Conservation (phyloP, 176 grass and related monocot genomes). For the Olyra latifolia region DNA sequence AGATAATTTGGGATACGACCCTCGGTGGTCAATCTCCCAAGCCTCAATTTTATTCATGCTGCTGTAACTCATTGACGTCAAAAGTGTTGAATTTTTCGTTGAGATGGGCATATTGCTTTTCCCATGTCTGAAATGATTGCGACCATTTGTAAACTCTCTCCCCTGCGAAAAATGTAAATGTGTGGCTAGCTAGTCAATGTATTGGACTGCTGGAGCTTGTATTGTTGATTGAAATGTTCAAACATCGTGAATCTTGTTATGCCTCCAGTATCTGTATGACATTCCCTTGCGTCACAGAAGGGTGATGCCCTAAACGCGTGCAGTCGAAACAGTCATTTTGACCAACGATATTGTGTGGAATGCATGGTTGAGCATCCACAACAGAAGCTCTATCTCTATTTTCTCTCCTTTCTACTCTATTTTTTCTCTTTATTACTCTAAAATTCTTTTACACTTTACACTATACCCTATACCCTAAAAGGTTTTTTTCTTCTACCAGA, state of each 20-base stretch:
- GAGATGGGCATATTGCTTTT: not conserved
- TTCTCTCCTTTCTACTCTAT: no score
- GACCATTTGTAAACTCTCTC: not conserved
- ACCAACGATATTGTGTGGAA: no score
- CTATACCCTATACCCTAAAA: no score
- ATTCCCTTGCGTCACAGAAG: no score
- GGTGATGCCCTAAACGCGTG: no score
- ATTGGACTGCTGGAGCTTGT: not conserved
- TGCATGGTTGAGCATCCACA: no score
- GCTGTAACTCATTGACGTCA: slow-evolving; percentile 1
- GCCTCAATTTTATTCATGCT: not conserved
- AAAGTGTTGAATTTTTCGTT: slow-evolving; percentile 14
- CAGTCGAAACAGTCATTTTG: no score
- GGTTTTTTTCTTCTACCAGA: no score
- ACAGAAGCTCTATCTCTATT: no score
- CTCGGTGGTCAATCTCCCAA: not conserved
- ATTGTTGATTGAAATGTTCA: not conserved
- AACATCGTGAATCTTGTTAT: not conserved
- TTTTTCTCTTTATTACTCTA: no score
- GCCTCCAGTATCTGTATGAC: not conserved
- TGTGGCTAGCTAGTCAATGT: not conserved
- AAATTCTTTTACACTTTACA: no score
- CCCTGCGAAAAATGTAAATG: not conserved
- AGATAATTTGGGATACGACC: slow-evolving; percentile 23
- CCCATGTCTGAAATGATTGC: not conserved